Percentiles rank a stretch among this genome's conserved stretches.
Evolutionary conservation across 805 yeast species (phyloP).

Genomic region (Barnettozyma vustinii): DNA sequence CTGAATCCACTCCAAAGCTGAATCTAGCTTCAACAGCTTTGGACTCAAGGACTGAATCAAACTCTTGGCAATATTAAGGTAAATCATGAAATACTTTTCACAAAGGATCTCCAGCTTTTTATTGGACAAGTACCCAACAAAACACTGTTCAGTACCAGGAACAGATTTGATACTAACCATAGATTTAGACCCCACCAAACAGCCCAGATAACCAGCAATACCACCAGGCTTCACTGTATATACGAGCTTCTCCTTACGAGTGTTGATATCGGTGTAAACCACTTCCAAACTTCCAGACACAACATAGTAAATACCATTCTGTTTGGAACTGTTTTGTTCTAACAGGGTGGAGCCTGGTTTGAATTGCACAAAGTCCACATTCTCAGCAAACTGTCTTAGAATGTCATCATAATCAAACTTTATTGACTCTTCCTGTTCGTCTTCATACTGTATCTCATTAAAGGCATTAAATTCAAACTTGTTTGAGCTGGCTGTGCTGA

Average conservation of each 20-base stretch:
- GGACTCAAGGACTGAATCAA: slow-evolving; percentile 62
- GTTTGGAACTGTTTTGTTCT: slow-evolving; percentile 51
- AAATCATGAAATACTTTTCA: slow-evolving; percentile 72
- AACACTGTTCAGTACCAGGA: slow-evolving; percentile 36
- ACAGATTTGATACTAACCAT: slow-evolving; percentile 65
- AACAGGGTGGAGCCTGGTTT: slow-evolving; percentile 52
- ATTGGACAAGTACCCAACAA: slow-evolving; percentile 68
- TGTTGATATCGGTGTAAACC: slow-evolving; percentile 33
- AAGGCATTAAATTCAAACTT: slow-evolving; percentile 16
- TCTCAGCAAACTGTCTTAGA: slow-evolving; percentile 47
- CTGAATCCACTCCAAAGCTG: slow-evolving; percentile 93
- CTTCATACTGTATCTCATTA: slow-evolving; percentile 9
- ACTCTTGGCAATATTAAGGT: slow-evolving; percentile 70
- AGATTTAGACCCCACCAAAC: slow-evolving; percentile 74
- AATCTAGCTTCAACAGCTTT: slow-evolving; percentile 70
- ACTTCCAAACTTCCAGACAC: slow-evolving; percentile 76
- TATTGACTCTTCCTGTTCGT: slow-evolving; percentile 20
- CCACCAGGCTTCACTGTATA: slow-evolving; percentile 72
- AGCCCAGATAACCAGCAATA: slow-evolving; percentile 80
- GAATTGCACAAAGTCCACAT: slow-evolving; percentile 49
- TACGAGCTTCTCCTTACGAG: slow-evolving; percentile 35
- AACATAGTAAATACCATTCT: slow-evolving; percentile 75
- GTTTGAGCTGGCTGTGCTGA: slow-evolving; percentile 20
- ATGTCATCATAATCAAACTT: slow-evolving; percentile 47
- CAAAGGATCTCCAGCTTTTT: slow-evolving; percentile 56